Percentiles rank a stretch among this genome's conserved stretches.
These are phyloP conservation scores for Fusarium multiceps DNA, from an alignment of 2,329 filamentous ascomycete species.

Conservation along the genomic window DNA sequence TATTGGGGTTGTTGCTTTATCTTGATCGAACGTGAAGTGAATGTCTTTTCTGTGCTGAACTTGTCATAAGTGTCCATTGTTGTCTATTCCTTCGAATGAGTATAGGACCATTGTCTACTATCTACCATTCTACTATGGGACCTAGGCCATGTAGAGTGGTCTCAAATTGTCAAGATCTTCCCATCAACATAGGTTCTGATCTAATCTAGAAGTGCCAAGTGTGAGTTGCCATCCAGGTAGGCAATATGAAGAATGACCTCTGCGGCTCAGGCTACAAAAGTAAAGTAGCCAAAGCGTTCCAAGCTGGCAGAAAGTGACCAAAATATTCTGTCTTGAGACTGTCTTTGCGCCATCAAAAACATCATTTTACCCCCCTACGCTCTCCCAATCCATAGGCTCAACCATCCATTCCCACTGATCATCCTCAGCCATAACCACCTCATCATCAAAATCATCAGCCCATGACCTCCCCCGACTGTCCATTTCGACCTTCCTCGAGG, in stretches of 20 bases:
- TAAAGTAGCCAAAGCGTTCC: too few species aligned
- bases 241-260: too few species aligned
- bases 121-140: not conserved
- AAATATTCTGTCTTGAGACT: not conserved
- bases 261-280: too few species aligned
- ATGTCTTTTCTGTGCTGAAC: not conserved
- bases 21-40: not conserved
- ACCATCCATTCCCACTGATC: constrained; percentile 56
- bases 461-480: constrained; percentile 55
- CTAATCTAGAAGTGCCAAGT: not conserved
- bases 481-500: constrained; percentile 57
- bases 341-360: not conserved
- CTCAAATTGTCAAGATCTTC: not conserved
- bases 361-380: constrained; percentile 12
- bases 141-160: not conserved
- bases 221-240: too few species aligned
- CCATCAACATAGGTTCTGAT: not conserved
- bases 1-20: constrained; percentile 6
- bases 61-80: not conserved
- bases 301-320: not conserved
- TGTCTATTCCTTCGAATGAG: not conserved
- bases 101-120: not conserved
- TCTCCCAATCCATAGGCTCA: constrained; percentile 55
- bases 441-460: constrained; percentile 15
- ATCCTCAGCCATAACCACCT: constrained; percentile 31